A percentile compares a stretch with the other conserved stretches of the same genome.
Evolutionary conservation across 2,329 filamentous ascomycete species (phyloP).

Genomic region (Aspergillus hortae): DNA sequence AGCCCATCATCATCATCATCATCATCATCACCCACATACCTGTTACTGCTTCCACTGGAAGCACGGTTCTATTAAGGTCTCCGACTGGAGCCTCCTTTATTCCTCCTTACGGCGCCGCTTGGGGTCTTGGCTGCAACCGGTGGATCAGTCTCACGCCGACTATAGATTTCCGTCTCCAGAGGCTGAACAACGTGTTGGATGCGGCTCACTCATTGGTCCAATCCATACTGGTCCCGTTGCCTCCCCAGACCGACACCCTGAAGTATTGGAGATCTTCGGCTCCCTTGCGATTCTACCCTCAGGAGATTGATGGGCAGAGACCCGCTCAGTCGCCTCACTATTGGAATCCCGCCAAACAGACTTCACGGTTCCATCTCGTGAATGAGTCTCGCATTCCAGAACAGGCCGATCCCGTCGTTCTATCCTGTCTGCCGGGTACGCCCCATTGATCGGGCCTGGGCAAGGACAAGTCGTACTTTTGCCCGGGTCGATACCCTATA

Average conservation of each 20-base stretch:
- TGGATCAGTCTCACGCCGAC: not conserved
- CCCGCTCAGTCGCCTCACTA: constrained; percentile 20
- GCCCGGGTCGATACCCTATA: constrained; percentile 4
- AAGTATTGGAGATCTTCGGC: too few relatives aligned
- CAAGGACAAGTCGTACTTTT: constrained; percentile 4
- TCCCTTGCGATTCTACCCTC: not conserved
- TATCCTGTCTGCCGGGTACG: constrained; percentile 8
- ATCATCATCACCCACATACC: too few relatives aligned
- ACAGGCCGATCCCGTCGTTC: constrained; percentile 10
- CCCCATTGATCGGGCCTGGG: constrained; percentile 4
- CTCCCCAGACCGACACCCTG: not conserved
- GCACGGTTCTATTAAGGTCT: too few relatives aligned
- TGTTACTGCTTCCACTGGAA: too few relatives aligned
- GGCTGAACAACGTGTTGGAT: not conserved
- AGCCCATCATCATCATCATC: too few relatives aligned
- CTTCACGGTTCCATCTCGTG: constrained; percentile 16
- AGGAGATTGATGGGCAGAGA: constrained; percentile 2
- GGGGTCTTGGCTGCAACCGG: not conserved
- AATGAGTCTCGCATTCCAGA: constrained; percentile 20
- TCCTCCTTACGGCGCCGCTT: too few relatives aligned
- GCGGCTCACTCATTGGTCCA: not conserved
- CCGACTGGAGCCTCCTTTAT: too few relatives aligned
- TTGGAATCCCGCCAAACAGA: constrained; percentile 19
- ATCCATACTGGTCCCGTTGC: not conserved
- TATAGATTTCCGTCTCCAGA: not conserved